These are phyloP conservation scores for Cercospora zeae-maydis DNA, from an alignment of 2,329 filamentous ascomycete species.

Conservation along the genomic window DNA sequence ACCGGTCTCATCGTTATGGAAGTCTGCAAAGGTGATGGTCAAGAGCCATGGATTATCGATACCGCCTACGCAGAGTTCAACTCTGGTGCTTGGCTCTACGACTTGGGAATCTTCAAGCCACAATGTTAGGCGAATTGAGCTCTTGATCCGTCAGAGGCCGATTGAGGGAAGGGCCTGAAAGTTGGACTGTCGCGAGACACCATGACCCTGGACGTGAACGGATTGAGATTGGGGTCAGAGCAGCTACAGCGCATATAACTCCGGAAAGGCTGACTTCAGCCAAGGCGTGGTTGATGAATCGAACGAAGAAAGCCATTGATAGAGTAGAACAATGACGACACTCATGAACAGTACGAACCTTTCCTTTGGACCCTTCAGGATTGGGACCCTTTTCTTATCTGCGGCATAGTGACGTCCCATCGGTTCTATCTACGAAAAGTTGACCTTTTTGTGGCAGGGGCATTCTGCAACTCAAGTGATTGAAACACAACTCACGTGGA, in stretches of 20 bases:
- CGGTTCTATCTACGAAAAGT: not conserved
- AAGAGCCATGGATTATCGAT: conserved; percentile 31
- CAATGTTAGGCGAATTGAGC: not conserved
- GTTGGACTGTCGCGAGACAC: not conserved
- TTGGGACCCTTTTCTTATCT: not conserved
- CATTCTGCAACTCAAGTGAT: not conserved
- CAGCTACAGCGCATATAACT: not conserved
- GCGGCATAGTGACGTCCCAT: not conserved
- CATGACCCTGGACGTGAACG: not conserved
- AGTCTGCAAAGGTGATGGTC: conserved; percentile 16
- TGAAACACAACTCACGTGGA: not conserved
- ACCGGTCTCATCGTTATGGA: conserved; percentile 33
- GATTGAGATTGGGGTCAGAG: not conserved
- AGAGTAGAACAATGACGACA: not conserved
- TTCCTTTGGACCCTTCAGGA: not conserved
- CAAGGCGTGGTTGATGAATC: not conserved
- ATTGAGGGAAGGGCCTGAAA: not conserved
- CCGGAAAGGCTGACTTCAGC: not conserved
- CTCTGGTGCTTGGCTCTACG: conserved; percentile 32
- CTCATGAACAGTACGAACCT: not conserved
- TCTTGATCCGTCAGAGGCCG: not conserved
- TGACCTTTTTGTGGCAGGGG: not conserved
- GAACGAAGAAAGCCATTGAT: not conserved
- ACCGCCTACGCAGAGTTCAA: conserved; percentile 35
- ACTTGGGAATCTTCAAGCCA: conserved; percentile 27